phyloP scores from a whole-genome alignment of 2,329 filamentous ascomycete genomes.

The Aspergillus costaricaensis region DNA sequence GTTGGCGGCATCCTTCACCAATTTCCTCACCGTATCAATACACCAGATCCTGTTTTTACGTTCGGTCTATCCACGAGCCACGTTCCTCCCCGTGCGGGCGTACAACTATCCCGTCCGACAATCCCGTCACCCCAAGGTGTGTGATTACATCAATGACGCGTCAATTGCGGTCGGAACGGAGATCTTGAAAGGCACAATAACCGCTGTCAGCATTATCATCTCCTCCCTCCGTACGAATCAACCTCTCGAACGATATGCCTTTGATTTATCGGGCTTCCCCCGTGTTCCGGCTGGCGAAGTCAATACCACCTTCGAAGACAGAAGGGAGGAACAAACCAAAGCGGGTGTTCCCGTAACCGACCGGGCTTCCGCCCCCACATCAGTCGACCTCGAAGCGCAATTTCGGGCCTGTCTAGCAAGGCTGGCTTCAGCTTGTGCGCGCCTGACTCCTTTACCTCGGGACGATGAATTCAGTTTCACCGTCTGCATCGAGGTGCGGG shows the following conservation, averaged over 20 bases:
- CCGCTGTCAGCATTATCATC: conserved; percentile 59
- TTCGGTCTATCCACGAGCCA: conserved; percentile 71
- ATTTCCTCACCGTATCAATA: conserved; percentile 78
- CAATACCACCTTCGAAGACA: conserved; percentile 54
- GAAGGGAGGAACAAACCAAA: conserved; percentile 38
- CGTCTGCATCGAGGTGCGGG: conserved; percentile 51
- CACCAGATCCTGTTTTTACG: conserved; percentile 87
- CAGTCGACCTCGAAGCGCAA: conserved; percentile 50
- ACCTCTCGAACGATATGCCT: conserved; percentile 61
- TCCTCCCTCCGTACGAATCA: conserved; percentile 53
- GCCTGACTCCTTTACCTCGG: conserved; percentile 46
- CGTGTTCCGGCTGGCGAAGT: conserved; percentile 50
- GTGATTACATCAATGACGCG: conserved; percentile 81
- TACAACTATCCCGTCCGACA: conserved; percentile 85
- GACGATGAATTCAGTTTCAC: conserved; percentile 53
- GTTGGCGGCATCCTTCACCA: conserved; percentile 70
- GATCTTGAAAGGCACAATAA: conserved; percentile 62
- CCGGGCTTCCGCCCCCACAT: conserved; percentile 32
- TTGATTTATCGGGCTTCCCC: conserved; percentile 61
- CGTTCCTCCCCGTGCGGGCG: conserved; percentile 77
- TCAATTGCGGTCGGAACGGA: conserved; percentile 70
- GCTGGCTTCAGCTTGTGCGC: conserved; percentile 46
- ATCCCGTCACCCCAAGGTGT: conserved; percentile 81
- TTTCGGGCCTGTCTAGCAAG: conserved; percentile 51
- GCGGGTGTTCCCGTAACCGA: conserved; percentile 30